These are phyloP conservation scores for Saccharomycopsis synnaedendra DNA, from an alignment of 805 yeast genomes.

Conservation along the genomic window DNA sequence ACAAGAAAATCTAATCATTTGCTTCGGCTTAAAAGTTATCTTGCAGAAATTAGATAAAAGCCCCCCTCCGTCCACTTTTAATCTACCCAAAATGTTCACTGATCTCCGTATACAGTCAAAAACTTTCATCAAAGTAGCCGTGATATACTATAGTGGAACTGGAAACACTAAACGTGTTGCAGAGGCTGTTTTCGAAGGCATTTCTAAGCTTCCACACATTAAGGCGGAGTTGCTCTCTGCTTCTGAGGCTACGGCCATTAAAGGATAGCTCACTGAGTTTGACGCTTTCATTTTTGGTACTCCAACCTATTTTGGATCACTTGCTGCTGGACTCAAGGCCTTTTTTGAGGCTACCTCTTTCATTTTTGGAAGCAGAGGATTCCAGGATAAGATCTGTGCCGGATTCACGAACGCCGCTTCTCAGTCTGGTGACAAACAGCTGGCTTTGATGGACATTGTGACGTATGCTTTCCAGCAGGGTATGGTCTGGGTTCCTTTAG, in stretches of 20 bases:
- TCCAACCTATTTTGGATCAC: constrained; percentile 14
- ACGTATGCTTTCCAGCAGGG: constrained; percentile 14
- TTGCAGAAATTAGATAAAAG: too few relatives aligned
- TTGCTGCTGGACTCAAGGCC: constrained; percentile 6
- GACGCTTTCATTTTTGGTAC: constrained; percentile 13
- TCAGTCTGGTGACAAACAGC: constrained; percentile 11
- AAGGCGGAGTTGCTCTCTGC: constrained; percentile 8
- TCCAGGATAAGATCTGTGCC: constrained; percentile 11
- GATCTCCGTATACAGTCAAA: background rate
- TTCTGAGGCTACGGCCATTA: background rate
- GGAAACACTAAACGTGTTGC: constrained; percentile 13
- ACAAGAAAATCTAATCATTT: too few relatives aligned
- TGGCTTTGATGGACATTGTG: constrained; percentile 3
- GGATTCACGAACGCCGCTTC: constrained; percentile 14
- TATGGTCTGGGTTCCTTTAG: constrained; percentile 15
- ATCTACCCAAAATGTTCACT: background rate
- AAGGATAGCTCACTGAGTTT: constrained; percentile 2
- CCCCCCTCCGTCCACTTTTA: too few relatives aligned
- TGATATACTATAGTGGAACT: constrained; percentile 16
- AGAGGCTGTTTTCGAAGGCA: constrained; percentile 7
- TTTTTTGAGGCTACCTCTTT: constrained; percentile 7
- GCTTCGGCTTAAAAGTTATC: too few relatives aligned
- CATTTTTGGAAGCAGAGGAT: constrained; percentile 3
- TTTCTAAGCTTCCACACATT: background rate
- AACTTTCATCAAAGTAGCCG: constrained; percentile 17